Percentiles rank a stretch among this genome's conserved stretches.
Evolutionary conservation across 306 rosid genomes (phyloP).

Genomic region (Medicago lupulina): DNA sequence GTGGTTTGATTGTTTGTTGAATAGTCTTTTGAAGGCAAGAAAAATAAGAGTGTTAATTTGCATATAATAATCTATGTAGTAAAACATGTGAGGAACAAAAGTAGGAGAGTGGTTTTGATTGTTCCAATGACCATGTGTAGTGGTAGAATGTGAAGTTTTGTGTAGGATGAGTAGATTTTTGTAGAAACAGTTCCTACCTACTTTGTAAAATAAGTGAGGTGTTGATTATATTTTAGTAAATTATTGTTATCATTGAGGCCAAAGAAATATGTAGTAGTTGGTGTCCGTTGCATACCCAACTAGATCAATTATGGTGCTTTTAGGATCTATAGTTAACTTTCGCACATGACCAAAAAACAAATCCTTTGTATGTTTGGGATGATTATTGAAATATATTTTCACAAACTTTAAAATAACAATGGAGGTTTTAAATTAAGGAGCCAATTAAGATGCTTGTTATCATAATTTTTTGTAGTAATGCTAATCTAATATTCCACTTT

Average conservation of each 20-base stretch:
- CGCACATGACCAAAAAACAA: no score
- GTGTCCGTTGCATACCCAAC: background rate
- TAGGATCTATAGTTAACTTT: no score
- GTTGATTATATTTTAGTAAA: constrained; percentile 3
- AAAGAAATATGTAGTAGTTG: background rate
- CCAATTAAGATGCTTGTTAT: background rate
- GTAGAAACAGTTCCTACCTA: background rate
- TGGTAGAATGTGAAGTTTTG: constrained; percentile 37
- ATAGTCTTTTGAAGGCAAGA: background rate
- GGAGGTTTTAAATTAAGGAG: background rate
- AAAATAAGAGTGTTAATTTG: background rate
- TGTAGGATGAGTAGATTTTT: constrained; percentile 36
- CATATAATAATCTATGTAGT: constrained; percentile 15
- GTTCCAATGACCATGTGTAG: constrained; percentile 70
- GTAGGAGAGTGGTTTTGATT: constrained; percentile 42
- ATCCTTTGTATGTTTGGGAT: no score
- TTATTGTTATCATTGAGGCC: background rate
- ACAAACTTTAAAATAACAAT: no score
- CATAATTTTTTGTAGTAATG: background rate
- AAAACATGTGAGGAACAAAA: constrained; percentile 65
- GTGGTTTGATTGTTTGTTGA: background rate
- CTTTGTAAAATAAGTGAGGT: background rate
- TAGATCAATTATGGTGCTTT: background rate
- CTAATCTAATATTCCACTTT: no score
- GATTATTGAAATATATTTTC: no score